phyloP scores from a whole-genome alignment of 2,329 filamentous ascomycete species.

The Xylariaceae sp. region DNA sequence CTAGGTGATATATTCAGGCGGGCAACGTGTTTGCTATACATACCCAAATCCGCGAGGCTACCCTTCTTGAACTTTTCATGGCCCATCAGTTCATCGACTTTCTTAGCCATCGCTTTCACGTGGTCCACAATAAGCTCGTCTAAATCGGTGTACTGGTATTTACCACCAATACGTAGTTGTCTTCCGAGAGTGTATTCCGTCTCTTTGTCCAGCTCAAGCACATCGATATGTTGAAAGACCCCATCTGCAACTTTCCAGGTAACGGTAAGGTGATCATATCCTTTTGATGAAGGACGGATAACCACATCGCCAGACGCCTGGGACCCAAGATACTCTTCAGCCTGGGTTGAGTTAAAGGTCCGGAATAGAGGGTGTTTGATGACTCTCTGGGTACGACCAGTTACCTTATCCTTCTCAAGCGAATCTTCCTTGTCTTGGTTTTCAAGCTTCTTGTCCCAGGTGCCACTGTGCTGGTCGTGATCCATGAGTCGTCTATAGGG shows the following conservation, averaged over 20 bases:
- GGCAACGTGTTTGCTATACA: slow-evolving; percentile 45
- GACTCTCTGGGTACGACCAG: slow-evolving; percentile 82
- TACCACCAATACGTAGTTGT: slow-evolving; percentile 76
- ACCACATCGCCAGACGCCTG: slow-evolving; percentile 85
- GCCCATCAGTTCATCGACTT: slow-evolving; percentile 92
- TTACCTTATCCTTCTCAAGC: slow-evolving; percentile 77
- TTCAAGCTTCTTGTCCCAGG: slow-evolving; percentile 85
- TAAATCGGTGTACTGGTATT: slow-evolving; percentile 89
- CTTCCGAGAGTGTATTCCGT: slow-evolving; percentile 92
- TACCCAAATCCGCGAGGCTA: slow-evolving; percentile 78
- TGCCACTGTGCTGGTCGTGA: slow-evolving; percentile 56
- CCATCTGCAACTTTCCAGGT: slow-evolving; percentile 98
- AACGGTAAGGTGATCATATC: slow-evolving; percentile 87
- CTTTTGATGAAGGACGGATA: slow-evolving; percentile 91
- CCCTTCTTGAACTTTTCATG: slow-evolving; percentile 90
- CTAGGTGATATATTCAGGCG: background rate
- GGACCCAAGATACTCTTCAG: slow-evolving; percentile 85
- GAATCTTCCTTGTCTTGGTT: slow-evolving; percentile 74
- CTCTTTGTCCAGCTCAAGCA: slow-evolving; percentile 93
- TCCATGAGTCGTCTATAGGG: slow-evolving; percentile 66
- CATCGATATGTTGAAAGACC: slow-evolving; percentile 97
- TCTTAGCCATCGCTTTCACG: slow-evolving; percentile 94
- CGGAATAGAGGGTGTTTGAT: slow-evolving; percentile 97
- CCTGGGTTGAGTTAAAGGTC: slow-evolving; percentile 85
- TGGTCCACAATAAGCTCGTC: slow-evolving; percentile 97